These are phyloP conservation scores for Boletus edulis DNA, from an alignment of 768 basidiomycete genomes.

Conservation along the genomic window DNA sequence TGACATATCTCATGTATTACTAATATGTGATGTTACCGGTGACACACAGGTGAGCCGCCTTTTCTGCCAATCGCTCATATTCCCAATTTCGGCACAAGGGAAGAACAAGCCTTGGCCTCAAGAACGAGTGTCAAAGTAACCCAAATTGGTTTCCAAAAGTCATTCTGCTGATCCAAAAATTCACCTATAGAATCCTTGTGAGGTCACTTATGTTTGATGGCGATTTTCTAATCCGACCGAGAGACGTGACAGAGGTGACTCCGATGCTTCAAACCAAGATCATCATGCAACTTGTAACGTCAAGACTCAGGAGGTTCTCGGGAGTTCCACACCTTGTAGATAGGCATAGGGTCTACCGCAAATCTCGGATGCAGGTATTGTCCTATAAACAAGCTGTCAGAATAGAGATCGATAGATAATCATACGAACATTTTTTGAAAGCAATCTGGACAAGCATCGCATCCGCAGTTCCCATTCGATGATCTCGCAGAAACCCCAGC, in stretches of 20 bases:
- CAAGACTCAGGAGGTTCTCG: not conserved
- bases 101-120: not conserved
- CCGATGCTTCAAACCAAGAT: not conserved
- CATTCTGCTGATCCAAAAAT: not conserved
- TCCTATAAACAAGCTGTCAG: slow-evolving; percentile 5
- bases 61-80: not conserved
- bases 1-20: too few species aligned
- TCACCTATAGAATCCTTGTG: not conserved
- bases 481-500: slow-evolving; percentile 10
- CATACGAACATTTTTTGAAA: slow-evolving; percentile 8
- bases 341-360: not conserved
- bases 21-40: not conserved
- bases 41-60: not conserved
- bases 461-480: slow-evolving; percentile 15
- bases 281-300: not conserved
- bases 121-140: not conserved
- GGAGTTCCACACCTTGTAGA: not conserved
- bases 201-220: not conserved
- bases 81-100: not conserved
- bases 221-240: not conserved
- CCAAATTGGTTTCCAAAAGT: not conserved
- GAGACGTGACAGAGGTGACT: not conserved
- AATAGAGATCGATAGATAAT: too few species aligned
- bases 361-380: not conserved
- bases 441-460: slow-evolving; percentile 8